Evolutionary conservation across 345 rosid species (phyloP).

Genomic region (Syzygium aromaticum): DNA sequence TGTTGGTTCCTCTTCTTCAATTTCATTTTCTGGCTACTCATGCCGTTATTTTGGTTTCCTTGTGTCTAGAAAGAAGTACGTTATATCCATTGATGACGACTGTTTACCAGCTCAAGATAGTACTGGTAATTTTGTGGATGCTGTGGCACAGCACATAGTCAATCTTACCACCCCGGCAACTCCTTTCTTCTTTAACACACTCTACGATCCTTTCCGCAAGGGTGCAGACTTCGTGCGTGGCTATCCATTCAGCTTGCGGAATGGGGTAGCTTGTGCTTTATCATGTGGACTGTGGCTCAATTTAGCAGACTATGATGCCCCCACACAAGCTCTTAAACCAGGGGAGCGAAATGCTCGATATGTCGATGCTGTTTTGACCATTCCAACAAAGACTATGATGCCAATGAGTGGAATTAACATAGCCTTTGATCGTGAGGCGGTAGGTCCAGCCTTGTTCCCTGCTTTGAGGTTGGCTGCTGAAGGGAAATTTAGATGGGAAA

Average conservation of each 20-base stretch:
- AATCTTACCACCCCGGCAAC: conserved; percentile 81
- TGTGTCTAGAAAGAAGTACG: conserved; percentile 67
- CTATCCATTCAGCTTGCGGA: conserved; percentile 86
- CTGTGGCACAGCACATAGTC: conserved; percentile 60
- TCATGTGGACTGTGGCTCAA: conserved; percentile 98
- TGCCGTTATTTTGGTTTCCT: conserved; percentile 93
- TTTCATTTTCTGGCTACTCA: conserved; percentile 73
- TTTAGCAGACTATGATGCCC: conserved; percentile 87
- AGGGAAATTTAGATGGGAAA: conserved; percentile 94
- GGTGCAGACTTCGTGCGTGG: conserved; percentile 98
- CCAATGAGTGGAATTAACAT: conserved; percentile 91
- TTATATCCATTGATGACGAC: conserved; percentile 78
- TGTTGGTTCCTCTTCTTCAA: conserved; percentile 53
- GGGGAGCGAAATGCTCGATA: conserved; percentile 51
- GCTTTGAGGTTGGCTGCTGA: conserved; percentile 69
- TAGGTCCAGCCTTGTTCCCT: conserved; percentile 80
- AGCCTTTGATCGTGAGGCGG: conserved; percentile 62
- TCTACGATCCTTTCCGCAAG: conserved; percentile 70
- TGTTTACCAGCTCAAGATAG: conserved; percentile 76
- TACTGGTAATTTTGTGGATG: conserved; percentile 59
- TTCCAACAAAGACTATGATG: conserved; percentile 52
- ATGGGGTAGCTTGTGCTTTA: conserved; percentile 69
- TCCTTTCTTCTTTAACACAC: conserved; percentile 93
- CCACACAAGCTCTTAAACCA: conserved; percentile 95
- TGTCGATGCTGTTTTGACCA: conserved; percentile 86